Conservation (phyloP, 2,329 filamentous ascomycete species). For the Botrytis porri region DNA sequence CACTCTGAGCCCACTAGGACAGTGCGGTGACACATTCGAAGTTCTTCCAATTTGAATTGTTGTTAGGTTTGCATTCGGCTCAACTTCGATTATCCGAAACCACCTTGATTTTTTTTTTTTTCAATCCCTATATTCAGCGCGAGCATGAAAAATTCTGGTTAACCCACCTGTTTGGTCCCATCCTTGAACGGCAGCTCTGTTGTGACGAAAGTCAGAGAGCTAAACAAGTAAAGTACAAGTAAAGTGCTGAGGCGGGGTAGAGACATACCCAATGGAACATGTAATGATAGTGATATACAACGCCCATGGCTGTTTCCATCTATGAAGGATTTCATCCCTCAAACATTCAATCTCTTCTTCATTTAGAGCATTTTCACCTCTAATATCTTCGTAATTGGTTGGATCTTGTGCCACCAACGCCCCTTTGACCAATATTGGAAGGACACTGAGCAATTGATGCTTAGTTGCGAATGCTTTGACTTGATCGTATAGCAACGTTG, state of each 20-base stretch:
- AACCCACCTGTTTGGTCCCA: conserved; percentile 19
- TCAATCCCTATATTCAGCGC: not conserved
- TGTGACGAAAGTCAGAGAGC: conserved; percentile 39
- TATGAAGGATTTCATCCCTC: conserved; percentile 60
- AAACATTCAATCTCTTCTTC: conserved; percentile 57
- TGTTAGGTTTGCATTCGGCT: not conserved
- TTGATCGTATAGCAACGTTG: conserved; percentile 48
- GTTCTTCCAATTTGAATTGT: not conserved
- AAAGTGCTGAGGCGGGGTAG: conserved; percentile 59
- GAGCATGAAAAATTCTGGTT: not conserved
- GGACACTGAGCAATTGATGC: conserved; percentile 56
- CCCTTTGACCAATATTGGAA: conserved; percentile 61
- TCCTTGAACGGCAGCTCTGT: conserved; percentile 57
- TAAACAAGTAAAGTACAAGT: conserved; percentile 64
- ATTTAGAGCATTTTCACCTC: conserved; percentile 47
- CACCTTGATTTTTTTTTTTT: too few relatives aligned
- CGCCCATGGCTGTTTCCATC: conserved; percentile 65
- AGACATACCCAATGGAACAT: conserved; percentile 57
- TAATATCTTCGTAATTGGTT: conserved; percentile 57
- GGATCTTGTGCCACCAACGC: conserved; percentile 74
- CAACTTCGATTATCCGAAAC: not conserved
- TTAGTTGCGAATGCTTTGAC: conserved; percentile 59
- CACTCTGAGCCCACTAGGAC: not conserved
- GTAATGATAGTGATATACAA: conserved; percentile 17
- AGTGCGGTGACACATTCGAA: not conserved